Evolutionary conservation across 345 rosid genomes (phyloP), one percentile per base, ranked within the genome.

Genomic region (Psidium guajava): DNA sequence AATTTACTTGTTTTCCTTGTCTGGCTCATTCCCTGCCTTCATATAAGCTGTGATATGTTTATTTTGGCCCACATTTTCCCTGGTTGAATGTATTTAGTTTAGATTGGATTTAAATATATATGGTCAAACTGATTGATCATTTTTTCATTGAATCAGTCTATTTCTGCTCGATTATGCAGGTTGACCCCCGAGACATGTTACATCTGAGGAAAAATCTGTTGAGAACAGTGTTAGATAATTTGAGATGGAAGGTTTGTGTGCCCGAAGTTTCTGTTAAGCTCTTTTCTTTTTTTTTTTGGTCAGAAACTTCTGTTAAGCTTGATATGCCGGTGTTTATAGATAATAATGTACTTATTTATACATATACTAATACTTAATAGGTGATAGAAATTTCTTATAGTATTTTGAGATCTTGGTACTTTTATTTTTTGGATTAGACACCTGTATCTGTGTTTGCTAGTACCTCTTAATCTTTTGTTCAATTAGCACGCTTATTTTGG

Each of bases 201-300:
- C 94, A 94, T 91, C 93, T 92, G 40, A 91, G 98, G 90, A 95
- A 91, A 87, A 94, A 91, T 90, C 91, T 97, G 53, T 90, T 95
- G 81, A 89, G 94, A 87, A 91, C 93, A 87, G 88, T 91, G 84
- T 89, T 95, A 90, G 90, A 88, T 83, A 88, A 88, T 75, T 86
- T 94, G 81, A 92, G 87, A 86, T 90, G 87, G 92, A 94, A 95
- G 98, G 99, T 96, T 73, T 87, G 92, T 89, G 86, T 44, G 77
- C 77, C 77, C 1, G 3, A 42, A 59, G 80, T 82, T 86, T 82
- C 57, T 12, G 22, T 49, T 69, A 21, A 32, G 24, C 47, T 69
- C 36, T 36, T 36, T 36, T n/a, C n/a, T 40, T 40, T 4, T 40
- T 40, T 40, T 40, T 40, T 40, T 40, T 40, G 42, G 42, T 40